These are phyloP conservation scores for Arthroderma uncinatum DNA, from an alignment of 2,329 filamentous ascomycete species.

Conservation along the genomic window DNA sequence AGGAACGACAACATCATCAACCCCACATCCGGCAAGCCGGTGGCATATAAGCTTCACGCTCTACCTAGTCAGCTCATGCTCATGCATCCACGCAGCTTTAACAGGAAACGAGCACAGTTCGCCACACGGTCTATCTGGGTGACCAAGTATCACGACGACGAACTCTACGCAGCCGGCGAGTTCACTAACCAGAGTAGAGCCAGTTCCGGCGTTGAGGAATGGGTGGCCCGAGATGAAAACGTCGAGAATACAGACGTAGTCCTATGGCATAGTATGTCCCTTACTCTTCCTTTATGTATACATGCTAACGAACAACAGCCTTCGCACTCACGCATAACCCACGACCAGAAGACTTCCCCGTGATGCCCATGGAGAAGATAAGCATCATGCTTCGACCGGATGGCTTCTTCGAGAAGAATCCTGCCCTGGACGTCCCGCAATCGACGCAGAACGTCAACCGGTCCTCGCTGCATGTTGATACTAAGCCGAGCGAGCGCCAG, in stretches of 20 bases:
- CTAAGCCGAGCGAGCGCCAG: background rate
- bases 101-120: conserved; percentile 44
- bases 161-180: conserved; percentile 44
- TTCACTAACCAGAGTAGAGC: conserved; percentile 49
- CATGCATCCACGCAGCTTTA: conserved; percentile 38
- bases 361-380: conserved; percentile 53
- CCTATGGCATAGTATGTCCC: conserved; percentile 30
- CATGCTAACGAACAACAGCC: conserved; percentile 17
- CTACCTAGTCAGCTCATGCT: conserved; percentile 50
- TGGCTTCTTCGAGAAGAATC: conserved; percentile 44
- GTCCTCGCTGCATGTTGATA: conserved; percentile 26
- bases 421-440: conserved; percentile 38
- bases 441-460: conserved; percentile 35
- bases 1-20: conserved; percentile 44
- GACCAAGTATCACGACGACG: conserved; percentile 43
- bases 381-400: conserved; percentile 40
- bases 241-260: conserved; percentile 38
- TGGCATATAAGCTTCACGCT: conserved; percentile 47
- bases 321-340: conserved; percentile 54
- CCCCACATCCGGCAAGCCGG: conserved; percentile 43
- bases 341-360: conserved; percentile 54
- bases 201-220: conserved; percentile 44
- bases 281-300: conserved; percentile 23
- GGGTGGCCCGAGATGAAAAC: conserved; percentile 38
- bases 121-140: conserved; percentile 46